Evolutionary conservation across 257 asterid genomes (phyloP), one percentile per base, ranked within the genome.

Genomic region (Solanum peruvianum): DNA sequence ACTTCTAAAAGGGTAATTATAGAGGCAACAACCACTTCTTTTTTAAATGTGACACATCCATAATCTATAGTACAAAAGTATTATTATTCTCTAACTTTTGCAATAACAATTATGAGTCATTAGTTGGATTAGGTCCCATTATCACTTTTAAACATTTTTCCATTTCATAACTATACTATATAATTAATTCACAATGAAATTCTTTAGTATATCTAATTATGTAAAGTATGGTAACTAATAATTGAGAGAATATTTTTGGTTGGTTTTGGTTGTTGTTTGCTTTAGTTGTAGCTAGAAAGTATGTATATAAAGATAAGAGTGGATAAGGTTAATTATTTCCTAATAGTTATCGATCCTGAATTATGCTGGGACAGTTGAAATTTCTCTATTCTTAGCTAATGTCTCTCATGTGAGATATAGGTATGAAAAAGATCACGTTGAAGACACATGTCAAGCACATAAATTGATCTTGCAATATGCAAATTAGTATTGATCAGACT

Each of bases 201-300:
- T 29, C 29, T 81, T 81, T 31, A 81, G 6, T 47, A 6, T 16
- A 47, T 47, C 52, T 18, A 11, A 81, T 81, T 81, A 29, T 81
- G 44, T 47, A 49, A 49, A 81, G 85, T 21, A 29, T 49, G 25
- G 20, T 15, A 80, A 18, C 44, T 29, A 42, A 81, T 49, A 81
- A 81, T 81, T 29, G 31, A 18, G 85, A 31, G 85, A 81, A 81
- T 49, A 29, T 49, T 49, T 76, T 49, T 81, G 85, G 69, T 81
- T 81, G 69, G 85, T 37, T 20, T 80, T 80, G n/a, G 67, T 49
- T 49, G 67, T 49, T 49, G 44, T 29, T 81, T 49, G 29, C 39
- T 80, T 47, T 81, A 47, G 69, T 49, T 67, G 45, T 31, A 81
- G 11, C 69, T 49, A 49, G 7, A 81, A 81, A 29, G 0, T 64